Evolutionary conservation across 2,329 filamentous ascomycete species (phyloP).

Genomic region (Alternaria hordeiaustralica): DNA sequence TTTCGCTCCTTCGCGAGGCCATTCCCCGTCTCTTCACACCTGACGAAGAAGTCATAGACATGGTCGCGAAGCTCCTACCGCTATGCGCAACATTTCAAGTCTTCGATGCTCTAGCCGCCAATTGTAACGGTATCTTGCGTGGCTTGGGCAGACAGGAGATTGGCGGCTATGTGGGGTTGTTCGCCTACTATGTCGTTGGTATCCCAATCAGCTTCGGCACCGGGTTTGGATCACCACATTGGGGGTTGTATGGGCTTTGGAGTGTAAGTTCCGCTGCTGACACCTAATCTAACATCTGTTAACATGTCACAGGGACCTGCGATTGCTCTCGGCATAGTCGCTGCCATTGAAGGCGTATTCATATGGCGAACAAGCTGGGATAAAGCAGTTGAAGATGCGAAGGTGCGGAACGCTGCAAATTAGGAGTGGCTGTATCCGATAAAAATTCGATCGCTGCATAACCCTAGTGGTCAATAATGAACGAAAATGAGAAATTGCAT

Average conservation of each 20-base stretch:
- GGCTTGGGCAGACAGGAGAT: slow-evolving; percentile 89
- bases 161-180: slow-evolving; percentile 85
- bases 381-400: slow-evolving; percentile 66
- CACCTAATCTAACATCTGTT: neutral
- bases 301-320: slow-evolving; percentile 50
- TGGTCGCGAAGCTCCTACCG: slow-evolving; percentile 73
- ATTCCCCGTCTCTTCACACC: slow-evolving; percentile 80
- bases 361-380: slow-evolving; percentile 64
- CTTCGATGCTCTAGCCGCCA: slow-evolving; percentile 80
- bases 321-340: slow-evolving; percentile 70
- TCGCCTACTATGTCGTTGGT: slow-evolving; percentile 85
- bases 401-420: slow-evolving; percentile 57
- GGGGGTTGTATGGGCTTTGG: slow-evolving; percentile 85
- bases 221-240: slow-evolving; percentile 76
- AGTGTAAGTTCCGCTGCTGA: slow-evolving; percentile 36
- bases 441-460: neutral
- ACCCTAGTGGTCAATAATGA: neutral
- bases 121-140: slow-evolving; percentile 82
- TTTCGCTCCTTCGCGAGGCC: slow-evolving; percentile 71
- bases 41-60: slow-evolving; percentile 68
- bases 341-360: slow-evolving; percentile 63
- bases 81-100: slow-evolving; percentile 88
- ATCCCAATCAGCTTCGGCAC: slow-evolving; percentile 82
- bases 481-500: neutral
- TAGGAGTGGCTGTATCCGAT: neutral